Conservation (phyloP, 202 grass and related monocot genomes). For the Miscanthus sacchariflorus region DNA sequence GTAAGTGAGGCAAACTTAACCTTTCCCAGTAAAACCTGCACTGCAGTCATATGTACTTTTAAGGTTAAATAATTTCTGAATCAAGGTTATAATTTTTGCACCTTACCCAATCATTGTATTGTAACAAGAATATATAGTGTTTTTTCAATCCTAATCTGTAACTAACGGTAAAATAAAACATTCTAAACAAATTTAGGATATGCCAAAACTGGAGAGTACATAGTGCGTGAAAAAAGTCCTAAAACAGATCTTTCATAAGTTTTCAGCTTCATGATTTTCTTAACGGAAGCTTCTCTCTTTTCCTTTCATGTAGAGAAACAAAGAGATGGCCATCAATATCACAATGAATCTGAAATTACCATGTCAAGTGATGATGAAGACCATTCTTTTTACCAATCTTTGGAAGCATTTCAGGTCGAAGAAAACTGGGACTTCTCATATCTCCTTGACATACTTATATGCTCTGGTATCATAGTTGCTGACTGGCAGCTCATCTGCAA, state of each 20-base stretch:
- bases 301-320: slow-evolving; percentile 34
- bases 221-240: slow-evolving; percentile 7
- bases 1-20: slow-evolving; percentile 55
- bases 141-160: not conserved
- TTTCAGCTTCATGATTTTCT: slow-evolving; percentile 38
- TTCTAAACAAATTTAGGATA: not conserved
- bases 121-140: not conserved
- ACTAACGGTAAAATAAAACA: not conserved
- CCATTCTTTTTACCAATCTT: slow-evolving; percentile 49
- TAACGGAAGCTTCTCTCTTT: slow-evolving; percentile 31
- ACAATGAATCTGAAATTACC: slow-evolving; percentile 57
- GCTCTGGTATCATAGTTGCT: slow-evolving; percentile 72
- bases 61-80: slow-evolving; percentile 5
- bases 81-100: slow-evolving; percentile 1
- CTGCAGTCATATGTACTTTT: not conserved
- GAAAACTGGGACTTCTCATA: slow-evolving; percentile 95
- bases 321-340: slow-evolving; percentile 39
- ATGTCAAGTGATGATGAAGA: slow-evolving; percentile 63
- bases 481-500: slow-evolving; percentile 59
- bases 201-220: slow-evolving; percentile 8
- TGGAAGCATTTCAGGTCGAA: slow-evolving; percentile 80
- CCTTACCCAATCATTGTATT: not conserved
- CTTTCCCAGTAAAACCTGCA: slow-evolving; percentile 7
- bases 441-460: slow-evolving; percentile 89
- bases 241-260: slow-evolving; percentile 29